Evolutionary conservation across 2,329 filamentous ascomycete genomes (phyloP), one percentile per base, ranked within the genome.

Genomic region (Hypoxylon sp.): DNA sequence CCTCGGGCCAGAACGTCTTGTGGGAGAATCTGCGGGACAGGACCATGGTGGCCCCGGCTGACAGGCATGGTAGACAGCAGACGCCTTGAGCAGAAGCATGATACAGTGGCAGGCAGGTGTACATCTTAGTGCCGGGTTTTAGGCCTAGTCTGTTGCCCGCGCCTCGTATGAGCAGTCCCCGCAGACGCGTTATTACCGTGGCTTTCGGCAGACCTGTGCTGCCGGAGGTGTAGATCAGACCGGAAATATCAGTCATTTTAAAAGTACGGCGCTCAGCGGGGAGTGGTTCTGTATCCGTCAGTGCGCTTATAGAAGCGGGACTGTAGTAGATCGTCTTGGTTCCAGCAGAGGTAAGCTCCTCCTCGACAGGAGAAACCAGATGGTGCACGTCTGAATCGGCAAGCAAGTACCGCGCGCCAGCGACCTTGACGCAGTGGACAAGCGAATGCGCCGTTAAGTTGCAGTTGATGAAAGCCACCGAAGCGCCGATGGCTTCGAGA

Each of bases 191-290:
- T 55, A 87, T 83, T 0, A 79, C 69, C 54, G 84, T 86, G 1
- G 82, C 88, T 67, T 92, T 92, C 5, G 89, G 88, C 57, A 89
- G 71, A 5, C 89, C 89, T 0, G 89, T 91, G 0, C 88, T 91
- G 21, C 88, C 88, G 44, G 84, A 83, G 0, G 89, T 92, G 68
- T 90, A 91, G 55, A 91, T 80, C 13, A 91, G 68, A 29, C 77
- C 79, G 45, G 81, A 74, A 0, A 85, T 79, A 56, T 76, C 83
- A 5, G 74, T 69, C 0, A 73, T 75, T 34, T 74, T 72, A 1
- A 86, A 72, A 2, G 72, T 69, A 16, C 84, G 77, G 37, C 82
- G 78, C 11, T 78, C 73, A 50, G 86, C 77, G 0, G 76, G 78
- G 0, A 84, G 81, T 29, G 78, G 72, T 12, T 74, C 71, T 0